Evolutionary conservation across 345 rosid genomes (phyloP), one percentile per base, ranked within the genome.

Genomic region (Turritis glabra): DNA sequence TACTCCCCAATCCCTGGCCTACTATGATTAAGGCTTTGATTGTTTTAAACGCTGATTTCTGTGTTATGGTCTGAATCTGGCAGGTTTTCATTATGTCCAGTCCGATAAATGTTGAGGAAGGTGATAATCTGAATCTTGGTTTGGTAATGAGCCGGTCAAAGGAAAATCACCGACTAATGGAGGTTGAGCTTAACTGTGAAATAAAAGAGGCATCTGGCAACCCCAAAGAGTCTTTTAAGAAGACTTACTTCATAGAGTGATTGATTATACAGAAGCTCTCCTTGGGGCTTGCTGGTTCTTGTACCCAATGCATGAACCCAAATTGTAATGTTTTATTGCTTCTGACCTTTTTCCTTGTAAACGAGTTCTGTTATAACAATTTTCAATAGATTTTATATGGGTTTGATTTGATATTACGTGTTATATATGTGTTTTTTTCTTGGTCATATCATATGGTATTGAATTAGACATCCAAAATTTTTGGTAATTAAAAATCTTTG

Each of bases 141-240:
- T 86, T 92, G 83, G 66, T 78, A 40, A 92, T 95, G 99, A 82
- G 65, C 58, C 97, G 99, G 29, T 85, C 99, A 0, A 92, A 82
- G 73, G 97, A 92, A 77, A 88, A 95, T 64, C 97, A 92, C 66
- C 71, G 99, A 55, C 75, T 90, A 78, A 87, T 95, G 97, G 99
- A 87, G 76, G 81, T 95, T 40, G 96, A 89, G 69, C 82, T 95
- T 57, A 82, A 68, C 8, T 85, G 91, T 73, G 86, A 89, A 60
- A 72, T 95, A 14, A 78, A 52, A 80, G 84, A 79, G 71, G 58
- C 89, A 69, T 83, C 89, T 41, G 92, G 92, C 23, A 64, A 79
- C 64, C 56, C 67, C 32, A 80, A 80, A 67, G 85, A 85, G n/a
- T 68, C 89, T 18, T 77, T 86, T 72, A 79, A 61, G 72, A 87